Conservation (phyloP, 345 rosid species). For the Lagerstroemia speciosa region DNA sequence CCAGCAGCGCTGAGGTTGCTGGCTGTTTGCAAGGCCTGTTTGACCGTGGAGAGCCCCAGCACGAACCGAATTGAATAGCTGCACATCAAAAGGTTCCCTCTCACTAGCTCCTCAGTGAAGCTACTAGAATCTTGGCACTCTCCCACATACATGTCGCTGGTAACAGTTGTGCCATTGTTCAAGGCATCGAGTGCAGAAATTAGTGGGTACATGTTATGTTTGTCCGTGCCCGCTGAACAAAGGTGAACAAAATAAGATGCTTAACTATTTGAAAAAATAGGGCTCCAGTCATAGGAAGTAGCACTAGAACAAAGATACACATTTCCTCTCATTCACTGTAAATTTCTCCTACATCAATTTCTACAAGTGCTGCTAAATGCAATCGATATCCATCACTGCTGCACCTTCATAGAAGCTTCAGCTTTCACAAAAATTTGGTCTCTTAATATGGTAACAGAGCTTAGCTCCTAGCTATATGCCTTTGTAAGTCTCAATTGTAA, state of each 20-base stretch:
- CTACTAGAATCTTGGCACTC: conserved; percentile 80
- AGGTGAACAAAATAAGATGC: background rate
- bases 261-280: background rate
- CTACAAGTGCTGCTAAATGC: no score
- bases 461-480: no score
- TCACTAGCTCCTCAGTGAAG: conserved; percentile 45
- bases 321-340: no score
- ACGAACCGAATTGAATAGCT: conserved; percentile 94
- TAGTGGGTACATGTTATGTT: conserved; percentile 38
- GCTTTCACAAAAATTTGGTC: no score
- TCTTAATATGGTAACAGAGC: no score
- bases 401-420: no score
- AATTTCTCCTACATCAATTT: no score
- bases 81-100: conserved; percentile 80
- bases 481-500: no score
- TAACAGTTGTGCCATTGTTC: conserved; percentile 45
- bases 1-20: conserved; percentile 83
- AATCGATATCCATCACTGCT: no score
- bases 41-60: conserved; percentile 82
- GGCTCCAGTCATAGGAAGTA: background rate
- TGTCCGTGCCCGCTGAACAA: conserved; percentile 58
- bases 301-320: no score
- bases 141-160: conserved; percentile 71
- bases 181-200: conserved; percentile 72
- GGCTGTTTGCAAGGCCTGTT: conserved; percentile 67